Conservation (phyloP, 2,329 filamentous ascomycete species). For the Xylogone sp. region DNA sequence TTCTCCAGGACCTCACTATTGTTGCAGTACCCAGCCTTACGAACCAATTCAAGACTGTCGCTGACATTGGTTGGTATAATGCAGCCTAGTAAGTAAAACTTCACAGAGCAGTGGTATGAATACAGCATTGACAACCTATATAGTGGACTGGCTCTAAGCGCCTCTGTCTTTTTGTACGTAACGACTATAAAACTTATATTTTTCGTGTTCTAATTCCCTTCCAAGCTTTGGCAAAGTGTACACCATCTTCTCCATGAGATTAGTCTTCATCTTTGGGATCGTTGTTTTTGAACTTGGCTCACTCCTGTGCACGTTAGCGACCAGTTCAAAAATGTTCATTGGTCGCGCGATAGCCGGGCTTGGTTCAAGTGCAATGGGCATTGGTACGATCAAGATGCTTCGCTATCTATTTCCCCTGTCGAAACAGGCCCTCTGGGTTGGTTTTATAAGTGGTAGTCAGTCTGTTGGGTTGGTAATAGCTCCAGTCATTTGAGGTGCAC, state of each 20-base stretch:
- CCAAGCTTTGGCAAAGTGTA: constrained; percentile 9
- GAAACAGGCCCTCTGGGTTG: not conserved
- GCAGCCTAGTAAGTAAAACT: no score
- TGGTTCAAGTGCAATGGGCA: constrained; percentile 27
- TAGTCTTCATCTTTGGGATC: constrained; percentile 2
- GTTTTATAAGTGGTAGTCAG: not conserved
- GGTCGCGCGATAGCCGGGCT: constrained; percentile 31
- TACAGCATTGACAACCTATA: no score
- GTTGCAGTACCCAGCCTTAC: not conserved
- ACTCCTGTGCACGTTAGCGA: constrained; percentile 2
- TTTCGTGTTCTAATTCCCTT: constrained; percentile 5
- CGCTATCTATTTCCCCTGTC: not conserved
- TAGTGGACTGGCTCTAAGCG: no score
- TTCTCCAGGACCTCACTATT: not conserved
- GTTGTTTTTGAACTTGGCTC: constrained; percentile 3
- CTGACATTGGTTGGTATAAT: constrained; percentile 8
- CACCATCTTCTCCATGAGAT: constrained; percentile 3
- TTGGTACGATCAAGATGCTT: not conserved
- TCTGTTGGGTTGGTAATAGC: not conserved
- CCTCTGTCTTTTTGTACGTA: constrained; percentile 5
- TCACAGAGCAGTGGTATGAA: no score
- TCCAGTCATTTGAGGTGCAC: constrained; percentile 36
- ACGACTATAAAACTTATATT: not conserved
- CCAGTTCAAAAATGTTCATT: constrained; percentile 9
- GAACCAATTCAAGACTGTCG: not conserved